Base-by-base conservation (phyloP, 2,329 filamentous ascomycete genomes). In the Colletotrichum sp. region DNA sequence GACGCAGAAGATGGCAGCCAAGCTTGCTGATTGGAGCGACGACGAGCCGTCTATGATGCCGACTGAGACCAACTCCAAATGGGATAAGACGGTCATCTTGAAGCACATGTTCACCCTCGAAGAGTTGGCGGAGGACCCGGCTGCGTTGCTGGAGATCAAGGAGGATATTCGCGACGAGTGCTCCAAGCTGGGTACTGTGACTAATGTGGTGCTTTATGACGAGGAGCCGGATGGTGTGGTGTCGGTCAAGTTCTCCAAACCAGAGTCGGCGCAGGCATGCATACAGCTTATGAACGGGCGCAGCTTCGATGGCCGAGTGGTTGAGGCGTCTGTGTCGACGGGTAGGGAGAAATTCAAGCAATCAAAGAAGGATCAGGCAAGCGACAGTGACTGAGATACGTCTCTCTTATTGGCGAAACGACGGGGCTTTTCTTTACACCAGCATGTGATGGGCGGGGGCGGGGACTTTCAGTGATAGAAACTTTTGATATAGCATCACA, bases 1-100 rank as follows among this genome's bases (percentile, higher is more conserved):
- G 85, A 96, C 95, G 0, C 95, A 98, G 84, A 97, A 96, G 83
- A 89, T 99, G 80, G 95, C 96, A 81, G 96, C 95, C 65, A 96
- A 96, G 85, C 91, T 99, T 39, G 94, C 96, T 5, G 96, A 99
- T 84, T 99, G 97, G 97, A 95, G 95, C 81, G 96, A 98, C 81
- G 96, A 99, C 82, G 94, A 96, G 71, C 91, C 93, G 30, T 88
- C 83, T 5, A 84, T 88, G 28, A 81, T 92, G 28, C 78, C 80
- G 44, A 78, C 80, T 12, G 89, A 90, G n/a, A 89, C 84, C 12
- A 83, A 81, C 57, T 84, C 86, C 70, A 89, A 88, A 81, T 94
- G 91, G 86, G 95, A 96, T 80, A 98, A 96, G 83, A 89, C 95
- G 18, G 96, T 98, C 32, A 93, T 99, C 74, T 87, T 99, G 78